Percentiles rank a stretch among this genome's conserved stretches.
phyloP scores from a whole-genome alignment of 139 green algal species.

The Tetradesmus obliquus region DNA sequence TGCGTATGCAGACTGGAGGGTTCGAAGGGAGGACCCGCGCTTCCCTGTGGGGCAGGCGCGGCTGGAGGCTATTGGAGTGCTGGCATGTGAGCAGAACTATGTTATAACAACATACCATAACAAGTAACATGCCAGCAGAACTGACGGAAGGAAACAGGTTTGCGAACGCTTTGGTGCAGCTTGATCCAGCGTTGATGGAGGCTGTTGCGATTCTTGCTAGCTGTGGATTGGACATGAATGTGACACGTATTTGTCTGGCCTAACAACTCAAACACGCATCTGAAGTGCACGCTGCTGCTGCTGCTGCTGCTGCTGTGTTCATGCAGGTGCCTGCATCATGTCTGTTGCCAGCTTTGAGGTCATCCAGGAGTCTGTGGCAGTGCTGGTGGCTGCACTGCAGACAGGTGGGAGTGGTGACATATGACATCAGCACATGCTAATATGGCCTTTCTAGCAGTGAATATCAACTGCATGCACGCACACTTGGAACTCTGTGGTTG shows the following conservation, averaged over 20 bases:
- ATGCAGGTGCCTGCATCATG: constrained; percentile 75
- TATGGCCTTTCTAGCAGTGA: neutral
- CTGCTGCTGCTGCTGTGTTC: neutral
- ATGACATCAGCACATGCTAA: neutral
- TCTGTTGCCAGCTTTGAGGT: constrained; percentile 66
- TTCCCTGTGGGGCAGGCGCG: constrained; percentile 78
- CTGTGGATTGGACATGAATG: too few relatives aligned
- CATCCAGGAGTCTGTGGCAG: constrained; percentile 52
- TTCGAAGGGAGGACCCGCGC: constrained; percentile 42
- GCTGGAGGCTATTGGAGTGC: constrained; percentile 79
- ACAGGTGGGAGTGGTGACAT: neutral
- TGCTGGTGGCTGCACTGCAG: constrained; percentile 22
- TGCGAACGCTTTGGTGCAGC: too few relatives aligned
- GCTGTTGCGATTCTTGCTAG: too few relatives aligned
- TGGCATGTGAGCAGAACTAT: constrained; percentile 60
- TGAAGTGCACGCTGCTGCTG: neutral
- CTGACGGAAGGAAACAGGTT: neutral
- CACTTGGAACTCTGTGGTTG: neutral
- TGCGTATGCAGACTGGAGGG: constrained; percentile 65
- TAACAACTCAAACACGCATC: too few relatives aligned
- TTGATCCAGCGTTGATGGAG: too few relatives aligned
- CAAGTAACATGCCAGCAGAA: neutral
- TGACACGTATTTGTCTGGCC: too few relatives aligned
- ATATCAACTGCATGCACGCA: neutral
- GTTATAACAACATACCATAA: constrained; percentile 62